A percentile compares a stretch with the other conserved stretches of the same genome.
These are phyloP conservation scores for Paramecium sexaurelia DNA, from an alignment of 73 alveolate genomes.

Conservation along the genomic window DNA sequence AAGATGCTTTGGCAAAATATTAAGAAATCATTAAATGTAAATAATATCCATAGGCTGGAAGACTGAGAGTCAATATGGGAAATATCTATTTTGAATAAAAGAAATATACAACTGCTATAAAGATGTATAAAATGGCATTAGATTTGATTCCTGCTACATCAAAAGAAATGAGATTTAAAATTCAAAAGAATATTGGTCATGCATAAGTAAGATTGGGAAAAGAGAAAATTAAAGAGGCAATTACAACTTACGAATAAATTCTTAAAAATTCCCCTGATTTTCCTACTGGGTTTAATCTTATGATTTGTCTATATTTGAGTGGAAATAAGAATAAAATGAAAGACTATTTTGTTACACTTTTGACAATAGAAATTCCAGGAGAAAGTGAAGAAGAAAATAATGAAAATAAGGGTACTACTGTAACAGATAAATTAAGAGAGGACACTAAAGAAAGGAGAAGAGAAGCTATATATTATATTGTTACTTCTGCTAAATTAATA, in stretches of 20 bases:
- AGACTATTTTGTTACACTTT: constrained; percentile 80
- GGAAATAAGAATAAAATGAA: constrained; percentile 90
- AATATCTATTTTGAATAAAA: constrained; percentile 78
- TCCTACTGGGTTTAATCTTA: constrained; percentile 86
- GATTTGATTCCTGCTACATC: constrained; percentile 96
- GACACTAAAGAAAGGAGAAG: constrained; percentile 93
- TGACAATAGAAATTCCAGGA: constrained; percentile 92
- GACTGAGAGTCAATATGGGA: constrained; percentile 67
- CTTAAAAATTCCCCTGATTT: constrained; percentile 86
- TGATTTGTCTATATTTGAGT: constrained; percentile 91
- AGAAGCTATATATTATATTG: constrained; percentile 81
- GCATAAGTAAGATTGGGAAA: constrained; percentile 96
- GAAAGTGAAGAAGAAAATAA: constrained; percentile 91
- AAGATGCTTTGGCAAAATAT: constrained; percentile 63
- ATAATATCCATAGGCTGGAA: constrained; percentile 56
- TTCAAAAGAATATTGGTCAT: constrained; percentile 97
- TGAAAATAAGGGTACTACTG: constrained; percentile 70
- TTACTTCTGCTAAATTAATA: constrained; percentile 91
- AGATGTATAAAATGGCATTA: constrained; percentile 98
- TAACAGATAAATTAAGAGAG: constrained; percentile 92
- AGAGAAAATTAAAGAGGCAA: constrained; percentile 76
- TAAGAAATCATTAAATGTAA: constrained; percentile 56
- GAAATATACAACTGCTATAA: constrained; percentile 97
- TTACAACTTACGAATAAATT: constrained; percentile 86
- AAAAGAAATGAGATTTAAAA: constrained; percentile 97